Percentiles rank a stretch among this genome's conserved stretches.
Conservation (phyloP, 495 filamentous ascomycete species). For the Penicillium crystallinum region DNA sequence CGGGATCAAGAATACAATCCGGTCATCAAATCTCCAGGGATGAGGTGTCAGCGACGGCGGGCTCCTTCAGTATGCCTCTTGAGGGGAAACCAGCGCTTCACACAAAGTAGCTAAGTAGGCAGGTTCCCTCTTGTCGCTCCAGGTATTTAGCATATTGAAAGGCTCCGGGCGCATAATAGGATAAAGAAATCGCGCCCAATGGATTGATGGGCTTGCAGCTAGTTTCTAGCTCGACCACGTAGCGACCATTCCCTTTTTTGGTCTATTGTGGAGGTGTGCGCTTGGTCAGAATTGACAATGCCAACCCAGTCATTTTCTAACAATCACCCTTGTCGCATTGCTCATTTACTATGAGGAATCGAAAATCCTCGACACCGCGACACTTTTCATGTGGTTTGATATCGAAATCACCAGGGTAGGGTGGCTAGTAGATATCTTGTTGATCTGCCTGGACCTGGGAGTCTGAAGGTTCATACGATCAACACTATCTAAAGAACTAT, state of each 20-base stretch:
- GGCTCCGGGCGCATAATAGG: neutral
- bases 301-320: constrained; percentile 9
- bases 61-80: neutral
- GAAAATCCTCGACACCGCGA: constrained; percentile 7
- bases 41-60: neutral
- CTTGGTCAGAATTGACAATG: constrained; percentile 12
- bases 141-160: neutral
- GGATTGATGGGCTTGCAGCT: constrained; percentile 4
- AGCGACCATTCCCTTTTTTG: constrained; percentile 2
- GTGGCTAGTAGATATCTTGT: neutral
- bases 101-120: constrained; percentile 6
- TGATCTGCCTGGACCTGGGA: constrained; percentile 1
- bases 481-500: neutral
- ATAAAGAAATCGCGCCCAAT: constrained; percentile 11
- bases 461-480: neutral
- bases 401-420: neutral
- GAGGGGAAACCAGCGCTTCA: neutral
- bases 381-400: constrained; percentile 1
- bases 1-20: constrained; percentile 1
- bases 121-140: constrained; percentile 5
- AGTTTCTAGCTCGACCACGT: constrained; percentile 7
- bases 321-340: constrained; percentile 23
- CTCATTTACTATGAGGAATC: constrained; percentile 1
- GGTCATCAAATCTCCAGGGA: neutral
- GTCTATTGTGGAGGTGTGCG: constrained; percentile 9